A percentile compares a stretch with the other conserved stretches of the same genome.
These are phyloP conservation scores for Alternaria triticina DNA, from an alignment of 2,329 filamentous ascomycete genomes.

Conservation along the genomic window DNA sequence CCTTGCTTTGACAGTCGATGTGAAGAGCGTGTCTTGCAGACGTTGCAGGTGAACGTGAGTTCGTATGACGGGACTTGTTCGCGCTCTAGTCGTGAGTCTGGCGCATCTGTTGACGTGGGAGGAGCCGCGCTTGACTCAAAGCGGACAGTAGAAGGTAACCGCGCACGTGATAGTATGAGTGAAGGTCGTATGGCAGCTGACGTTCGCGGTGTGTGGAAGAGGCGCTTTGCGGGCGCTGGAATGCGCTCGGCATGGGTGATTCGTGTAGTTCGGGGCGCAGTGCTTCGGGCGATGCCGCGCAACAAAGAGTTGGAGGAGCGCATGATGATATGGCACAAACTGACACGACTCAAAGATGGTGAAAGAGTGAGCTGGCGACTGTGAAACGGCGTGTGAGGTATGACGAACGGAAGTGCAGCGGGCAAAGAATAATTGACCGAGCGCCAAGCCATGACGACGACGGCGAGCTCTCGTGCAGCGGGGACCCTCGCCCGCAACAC, in stretches of 20 bases:
- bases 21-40: slow-evolving; percentile 78
- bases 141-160: slow-evolving; percentile 21
- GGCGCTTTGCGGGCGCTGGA: slow-evolving; percentile 32
- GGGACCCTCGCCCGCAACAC: slow-evolving; percentile 7
- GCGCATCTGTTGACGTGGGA: slow-evolving; percentile 36
- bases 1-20: slow-evolving; percentile 92
- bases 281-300: slow-evolving; percentile 28
- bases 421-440: slow-evolving; percentile 13
- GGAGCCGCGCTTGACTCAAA: slow-evolving; percentile 35
- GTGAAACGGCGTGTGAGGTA: not conserved
- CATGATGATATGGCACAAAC: slow-evolving; percentile 22
- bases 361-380: not conserved
- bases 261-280: slow-evolving; percentile 20
- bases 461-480: slow-evolving; percentile 8
- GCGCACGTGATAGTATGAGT: slow-evolving; percentile 13
- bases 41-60: slow-evolving; percentile 90
- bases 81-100: slow-evolving; percentile 45
- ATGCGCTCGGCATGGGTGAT: slow-evolving; percentile 25
- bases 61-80: slow-evolving; percentile 73
- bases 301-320: slow-evolving; percentile 28
- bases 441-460: slow-evolving; percentile 24
- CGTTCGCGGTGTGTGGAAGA: slow-evolving; percentile 40
- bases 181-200: slow-evolving; percentile 26
- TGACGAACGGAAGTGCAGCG: not conserved
- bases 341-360: not conserved